Conservation (phyloP, 495 filamentous ascomycete species). For the Glonium stellatum region DNA sequence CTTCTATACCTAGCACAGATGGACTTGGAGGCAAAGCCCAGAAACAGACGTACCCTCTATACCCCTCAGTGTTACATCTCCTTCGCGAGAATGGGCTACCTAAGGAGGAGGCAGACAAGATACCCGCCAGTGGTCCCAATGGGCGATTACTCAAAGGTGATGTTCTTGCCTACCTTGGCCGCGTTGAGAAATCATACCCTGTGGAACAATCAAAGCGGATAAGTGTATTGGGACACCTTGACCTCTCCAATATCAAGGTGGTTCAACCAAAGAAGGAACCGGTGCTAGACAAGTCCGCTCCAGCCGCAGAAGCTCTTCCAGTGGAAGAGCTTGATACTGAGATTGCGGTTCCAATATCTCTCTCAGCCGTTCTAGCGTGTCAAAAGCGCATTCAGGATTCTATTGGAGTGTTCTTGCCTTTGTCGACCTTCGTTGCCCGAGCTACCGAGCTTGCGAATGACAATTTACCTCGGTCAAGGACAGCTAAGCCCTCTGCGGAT, state of each 20-base stretch:
- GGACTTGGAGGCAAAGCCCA: conserved; percentile 39
- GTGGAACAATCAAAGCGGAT: conserved; percentile 61
- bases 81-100: conserved; percentile 70
- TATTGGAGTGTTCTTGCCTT: conserved; percentile 69
- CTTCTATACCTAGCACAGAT: conserved; percentile 32
- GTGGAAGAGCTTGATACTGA: conserved; percentile 43
- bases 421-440: conserved; percentile 79
- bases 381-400: conserved; percentile 71
- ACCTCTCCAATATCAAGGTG: conserved; percentile 91
- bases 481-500: conserved; percentile 57
- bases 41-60: conserved; percentile 64
- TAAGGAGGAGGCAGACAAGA: conserved; percentile 64
- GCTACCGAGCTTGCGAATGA: conserved; percentile 83
- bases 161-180: conserved; percentile 82
- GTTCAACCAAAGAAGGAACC: conserved; percentile 35
- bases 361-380: conserved; percentile 66
- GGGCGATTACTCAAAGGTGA: conserved; percentile 92
- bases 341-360: conserved; percentile 65
- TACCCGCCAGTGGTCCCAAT: conserved; percentile 79
- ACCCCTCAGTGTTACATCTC: conserved; percentile 77
- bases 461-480: conserved; percentile 60
- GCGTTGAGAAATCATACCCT: conserved; percentile 61
- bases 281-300: conserved; percentile 37
- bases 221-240: conserved; percentile 69
- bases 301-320: conserved; percentile 35